Percentiles rank a stretch among this genome's conserved stretches.
phyloP scores from a whole-genome alignment of 371 early-diverging fungal genomes.

The Dinochytrium kinnereticum region DNA sequence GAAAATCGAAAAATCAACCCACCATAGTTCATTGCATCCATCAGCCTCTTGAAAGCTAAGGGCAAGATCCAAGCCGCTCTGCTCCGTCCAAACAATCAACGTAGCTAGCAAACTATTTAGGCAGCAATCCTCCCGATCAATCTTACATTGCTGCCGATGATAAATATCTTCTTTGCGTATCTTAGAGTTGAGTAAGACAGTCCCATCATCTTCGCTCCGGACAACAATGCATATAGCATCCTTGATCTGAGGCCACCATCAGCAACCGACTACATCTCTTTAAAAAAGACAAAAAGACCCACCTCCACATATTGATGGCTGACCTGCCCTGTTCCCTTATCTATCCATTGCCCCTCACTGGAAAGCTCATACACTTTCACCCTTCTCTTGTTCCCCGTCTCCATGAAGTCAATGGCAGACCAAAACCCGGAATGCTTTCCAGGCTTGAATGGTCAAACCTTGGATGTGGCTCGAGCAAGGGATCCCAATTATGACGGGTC shows the following conservation, averaged over 20 bases:
- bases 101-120: conserved; percentile 64
- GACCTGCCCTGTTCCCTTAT: conserved; percentile 79
- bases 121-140: neutral
- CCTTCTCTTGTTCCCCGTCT: conserved; percentile 32
- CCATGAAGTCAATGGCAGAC: too few species aligned
- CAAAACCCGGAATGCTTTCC: too few species aligned
- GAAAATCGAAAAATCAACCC: too few species aligned
- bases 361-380: conserved; percentile 83
- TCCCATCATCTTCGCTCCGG: conserved; percentile 68
- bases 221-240: conserved; percentile 63
- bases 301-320: conserved; percentile 46
- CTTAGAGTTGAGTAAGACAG: conserved; percentile 66
- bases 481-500: too few species aligned
- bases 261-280: neutral
- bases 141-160: conserved; percentile 75
- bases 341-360: conserved; percentile 72
- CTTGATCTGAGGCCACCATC: conserved; percentile 38
- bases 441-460: too few species aligned
- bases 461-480: too few species aligned
- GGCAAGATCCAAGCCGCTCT: conserved; percentile 76
- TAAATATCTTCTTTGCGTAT: conserved; percentile 70
- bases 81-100: conserved; percentile 92
- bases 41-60: conserved; percentile 88
- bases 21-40: conserved; percentile 85
- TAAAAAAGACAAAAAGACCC: neutral